These are phyloP conservation scores for Mucor piriformis DNA, from an alignment of 371 early-diverging fungal genomes.

Conservation along the genomic window DNA sequence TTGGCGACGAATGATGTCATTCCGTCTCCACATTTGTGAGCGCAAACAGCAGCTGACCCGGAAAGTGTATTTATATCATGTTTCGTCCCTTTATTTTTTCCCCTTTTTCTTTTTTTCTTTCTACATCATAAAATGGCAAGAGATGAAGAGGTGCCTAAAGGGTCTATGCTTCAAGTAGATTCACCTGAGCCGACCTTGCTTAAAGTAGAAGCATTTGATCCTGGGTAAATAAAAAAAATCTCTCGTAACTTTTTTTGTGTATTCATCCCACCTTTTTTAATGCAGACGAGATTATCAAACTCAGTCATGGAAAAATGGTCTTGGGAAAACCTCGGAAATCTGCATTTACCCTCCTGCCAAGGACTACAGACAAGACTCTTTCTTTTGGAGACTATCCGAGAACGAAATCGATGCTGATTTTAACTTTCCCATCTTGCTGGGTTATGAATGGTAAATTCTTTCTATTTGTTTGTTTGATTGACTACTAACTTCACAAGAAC, in stretches of 20 bases:
- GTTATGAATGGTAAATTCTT: slow-evolving; percentile 52
- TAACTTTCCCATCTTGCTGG: slow-evolving; percentile 65
- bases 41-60: neutral
- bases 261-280: neutral
- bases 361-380: slow-evolving; percentile 56
- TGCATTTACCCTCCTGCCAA: slow-evolving; percentile 58
- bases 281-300: slow-evolving; percentile 34
- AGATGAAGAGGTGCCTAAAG: slow-evolving; percentile 15
- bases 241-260: neutral
- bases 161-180: slow-evolving; percentile 25
- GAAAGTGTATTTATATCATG: neutral
- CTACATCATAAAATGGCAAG: neutral
- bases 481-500: slow-evolving; percentile 29
- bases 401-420: slow-evolving; percentile 60
- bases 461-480: too few species aligned
- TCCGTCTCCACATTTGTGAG: neutral
- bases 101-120: slow-evolving; percentile 1
- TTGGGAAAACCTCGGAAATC: slow-evolving; percentile 66
- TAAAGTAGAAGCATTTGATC: slow-evolving; percentile 24
- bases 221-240: slow-evolving; percentile 16
- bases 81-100: slow-evolving; percentile 3
- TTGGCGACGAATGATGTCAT: neutral
- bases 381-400: slow-evolving; percentile 66
- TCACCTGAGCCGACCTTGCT: slow-evolving; percentile 27
- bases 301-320: slow-evolving; percentile 72